A percentile compares a stretch with the other conserved stretches of the same genome.
Conservation (phyloP, 2,329 filamentous ascomycete species). For the Fusarium sp. region DNA sequence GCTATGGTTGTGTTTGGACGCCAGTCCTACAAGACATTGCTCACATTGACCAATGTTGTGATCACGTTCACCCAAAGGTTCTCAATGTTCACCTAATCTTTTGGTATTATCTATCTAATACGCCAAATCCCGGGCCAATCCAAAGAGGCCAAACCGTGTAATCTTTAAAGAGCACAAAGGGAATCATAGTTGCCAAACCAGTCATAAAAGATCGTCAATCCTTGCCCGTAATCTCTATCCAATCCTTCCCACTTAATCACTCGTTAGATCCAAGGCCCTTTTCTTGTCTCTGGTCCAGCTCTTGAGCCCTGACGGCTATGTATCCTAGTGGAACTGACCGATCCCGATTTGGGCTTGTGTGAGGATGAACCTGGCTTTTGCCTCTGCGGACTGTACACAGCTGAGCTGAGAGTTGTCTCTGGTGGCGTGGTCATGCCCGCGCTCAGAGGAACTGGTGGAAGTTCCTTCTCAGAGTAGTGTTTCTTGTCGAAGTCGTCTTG, state of each 20-base stretch:
- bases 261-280: slow-evolving; percentile 40
- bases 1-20: not conserved
- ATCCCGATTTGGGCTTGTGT: slow-evolving; percentile 37
- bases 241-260: not conserved
- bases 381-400: slow-evolving; percentile 65
- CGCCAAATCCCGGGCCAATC: slow-evolving; percentile 21
- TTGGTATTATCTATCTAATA: slow-evolving; percentile 27
- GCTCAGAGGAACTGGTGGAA: slow-evolving; percentile 57
- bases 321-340: slow-evolving; percentile 33
- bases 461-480: slow-evolving; percentile 54
- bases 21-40: not conserved
- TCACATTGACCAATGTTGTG: not conserved
- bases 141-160: slow-evolving; percentile 16
- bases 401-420: slow-evolving; percentile 63
- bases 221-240: slow-evolving; percentile 1
- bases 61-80: not conserved
- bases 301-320: slow-evolving; percentile 31
- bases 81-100: slow-evolving; percentile 8
- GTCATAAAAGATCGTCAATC: slow-evolving; percentile 36
- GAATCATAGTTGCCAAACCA: slow-evolving; percentile 32
- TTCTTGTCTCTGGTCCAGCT: slow-evolving; percentile 23
- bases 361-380: slow-evolving; percentile 33
- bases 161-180: slow-evolving; percentile 19
- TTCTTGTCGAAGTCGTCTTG: slow-evolving; percentile 42
- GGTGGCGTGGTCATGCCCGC: slow-evolving; percentile 41